Conservation (phyloP, 352 stramenopile genomes). For the Phytophthora pistaciae region DNA sequence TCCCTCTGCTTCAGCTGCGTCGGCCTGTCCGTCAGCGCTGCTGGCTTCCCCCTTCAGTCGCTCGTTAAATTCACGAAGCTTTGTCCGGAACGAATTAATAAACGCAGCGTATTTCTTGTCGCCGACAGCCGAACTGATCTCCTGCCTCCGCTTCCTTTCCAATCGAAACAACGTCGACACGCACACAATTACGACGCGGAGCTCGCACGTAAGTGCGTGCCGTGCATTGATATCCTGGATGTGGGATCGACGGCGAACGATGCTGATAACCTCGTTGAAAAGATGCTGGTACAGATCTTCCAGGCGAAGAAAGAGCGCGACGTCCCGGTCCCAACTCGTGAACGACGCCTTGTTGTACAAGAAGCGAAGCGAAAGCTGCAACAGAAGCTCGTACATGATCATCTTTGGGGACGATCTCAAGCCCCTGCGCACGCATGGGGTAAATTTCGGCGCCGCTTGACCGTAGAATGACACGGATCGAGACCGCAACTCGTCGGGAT, state of each 20-base stretch:
- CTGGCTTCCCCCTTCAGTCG: conserved; percentile 8
- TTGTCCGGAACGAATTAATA: conserved; percentile 48
- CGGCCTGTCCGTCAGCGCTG: conserved; percentile 6
- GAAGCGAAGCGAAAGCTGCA: conserved; percentile 53
- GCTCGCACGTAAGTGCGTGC: conserved; percentile 30
- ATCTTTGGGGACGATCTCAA: conserved; percentile 31
- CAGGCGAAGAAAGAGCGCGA: conserved; percentile 57
- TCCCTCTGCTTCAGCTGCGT: conserved; percentile 11
- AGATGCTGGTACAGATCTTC: conserved; percentile 56
- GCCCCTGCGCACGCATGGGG: conserved; percentile 7
- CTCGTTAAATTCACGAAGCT: conserved; percentile 60
- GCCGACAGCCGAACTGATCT: conserved; percentile 35
- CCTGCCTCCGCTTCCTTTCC: conserved; percentile 53
- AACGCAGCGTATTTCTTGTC: conserved; percentile 66
- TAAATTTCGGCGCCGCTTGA: not conserved
- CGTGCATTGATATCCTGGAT: conserved; percentile 4
- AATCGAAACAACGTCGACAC: conserved; percentile 59
- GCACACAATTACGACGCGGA: conserved; percentile 45
- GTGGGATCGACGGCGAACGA: conserved; percentile 13
- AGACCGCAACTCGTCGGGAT: not conserved
- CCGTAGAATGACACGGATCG: not conserved
- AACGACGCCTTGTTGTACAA: conserved; percentile 39
- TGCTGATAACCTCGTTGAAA: conserved; percentile 43
- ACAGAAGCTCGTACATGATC: conserved; percentile 49
- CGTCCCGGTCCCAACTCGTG: conserved; percentile 57